Evolutionary conservation across 495 filamentous ascomycete species (phyloP), one percentile per base, ranked within the genome.

Genomic region (Trichoderma gamsii): DNA sequence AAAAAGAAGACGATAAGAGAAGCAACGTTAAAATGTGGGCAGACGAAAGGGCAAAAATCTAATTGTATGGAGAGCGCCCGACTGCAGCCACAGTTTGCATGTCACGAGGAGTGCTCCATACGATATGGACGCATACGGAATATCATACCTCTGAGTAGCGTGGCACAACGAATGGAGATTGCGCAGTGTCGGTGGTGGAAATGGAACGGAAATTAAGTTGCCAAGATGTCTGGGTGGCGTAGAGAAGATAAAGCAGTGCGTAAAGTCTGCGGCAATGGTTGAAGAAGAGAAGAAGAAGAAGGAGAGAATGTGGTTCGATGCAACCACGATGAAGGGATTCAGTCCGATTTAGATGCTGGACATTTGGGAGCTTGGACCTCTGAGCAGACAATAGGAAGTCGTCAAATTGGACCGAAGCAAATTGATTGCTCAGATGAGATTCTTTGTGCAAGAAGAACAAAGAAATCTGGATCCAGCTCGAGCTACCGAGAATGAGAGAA

Each of bases 331-430:
- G 9, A 21, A 61, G 3, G 3, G 23, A 13, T 29, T 29, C 29
- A 11, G 32, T 27, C 9, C 56, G 23, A 21, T 61, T 32, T 29
- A 61, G 27, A 61, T 3, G 9, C 23, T 61, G 6, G 56, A 61
- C 56, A 61, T 61, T 32, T 32, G 56, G 56, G 56, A 32, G 56
- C 27, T 29, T 61, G 12, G 56, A 61, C 25, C 56, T 29, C 25
- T 32, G 27, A 9, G 49, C 6, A n/a, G 49, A n/a, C n/a, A 23
- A 52, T 15, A 16, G 12, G 43, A 11, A 16, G 43, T 46, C 1
- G 18, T 15, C 18, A 18, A 46, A 4, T 16, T 46, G 18, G 18
- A 4, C 1, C 18, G 13, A 46, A 46, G 44, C 13, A 49, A n/a
- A 4, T 49, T 49, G 13, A 49, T 49, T 49, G 15, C 18, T 18